Evolutionary conservation across 257 asterid species (phyloP), one percentile per base, ranked within the genome.

Genomic region (Solanum chaucha): DNA sequence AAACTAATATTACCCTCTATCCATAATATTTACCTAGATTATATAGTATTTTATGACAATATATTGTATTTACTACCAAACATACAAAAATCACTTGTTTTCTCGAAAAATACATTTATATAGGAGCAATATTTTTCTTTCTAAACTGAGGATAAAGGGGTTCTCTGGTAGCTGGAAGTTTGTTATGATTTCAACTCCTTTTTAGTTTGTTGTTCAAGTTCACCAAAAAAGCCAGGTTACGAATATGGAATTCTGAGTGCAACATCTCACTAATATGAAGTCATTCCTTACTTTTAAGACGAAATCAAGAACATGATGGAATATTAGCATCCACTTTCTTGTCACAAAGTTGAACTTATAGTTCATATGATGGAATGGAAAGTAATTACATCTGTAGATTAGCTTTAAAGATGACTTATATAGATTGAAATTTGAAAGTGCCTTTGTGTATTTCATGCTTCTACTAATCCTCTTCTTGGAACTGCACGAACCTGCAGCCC

Each of bases 401-500:
- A 78, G 14, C 84, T 78, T 24, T 78, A 78, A 26, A 78, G 9
- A 44, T 24, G 36, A 7, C 12, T n/a, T 11, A 1, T 41, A 35
- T 17, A 65, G 15, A 34, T 35, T 20, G 17, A 41, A 78, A 13
- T 22, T 7, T n/a, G 46, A n/a, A 83, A 83, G 32, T 55, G 86
- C 11, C 58, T 11, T 28, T 19, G 17, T 10, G 86, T 36, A 70
- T 40, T 83, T 83, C 34, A 83, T 24, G 30, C 24, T 51, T 41
- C 81, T 64, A 32, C 30, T 44, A 46, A 41, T 10, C 48, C 67
- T 85, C 67, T 88, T 88, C 92, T 92, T 87, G 94, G 82, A 85
- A 90, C 82, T 36, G 94, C 97, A 78, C 12, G 70, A 86, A 93
- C 68, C 30, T 88, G 65, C 12, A 94, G 94, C 75, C 94, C 91